Evolutionary conservation across 257 asterid genomes (phyloP).

Genomic region (Solanum chiquidenum): DNA sequence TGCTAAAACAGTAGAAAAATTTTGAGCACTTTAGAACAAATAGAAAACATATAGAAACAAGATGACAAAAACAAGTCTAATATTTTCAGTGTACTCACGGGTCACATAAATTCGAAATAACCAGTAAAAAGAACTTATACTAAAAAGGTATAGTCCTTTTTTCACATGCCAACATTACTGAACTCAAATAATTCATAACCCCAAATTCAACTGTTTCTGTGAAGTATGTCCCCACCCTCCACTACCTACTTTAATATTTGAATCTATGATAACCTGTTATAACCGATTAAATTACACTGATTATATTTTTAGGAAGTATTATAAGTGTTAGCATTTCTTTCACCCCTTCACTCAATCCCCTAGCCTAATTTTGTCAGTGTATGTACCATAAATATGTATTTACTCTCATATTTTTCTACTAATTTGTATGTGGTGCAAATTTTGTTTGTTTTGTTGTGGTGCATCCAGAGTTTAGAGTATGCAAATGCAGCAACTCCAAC

Average conservation of each 20-base stretch:
- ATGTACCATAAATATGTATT: slow-evolving; percentile 7
- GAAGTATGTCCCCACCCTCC: slow-evolving; percentile 7
- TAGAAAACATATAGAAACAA: slow-evolving; percentile 26
- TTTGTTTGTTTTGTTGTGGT: slow-evolving; percentile 11
- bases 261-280: no score
- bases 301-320: neutral
- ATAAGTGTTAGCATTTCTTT: neutral
- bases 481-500: slow-evolving; percentile 28
- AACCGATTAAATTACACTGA: neutral
- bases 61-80: slow-evolving; percentile 38
- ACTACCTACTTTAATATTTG: neutral
- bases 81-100: slow-evolving; percentile 47
- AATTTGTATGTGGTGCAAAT: slow-evolving; percentile 10
- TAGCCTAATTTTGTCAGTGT: neutral
- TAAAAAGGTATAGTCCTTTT: neutral
- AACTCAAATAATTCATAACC: slow-evolving; percentile 17
- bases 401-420: neutral
- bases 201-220: slow-evolving; percentile 9
- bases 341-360: neutral
- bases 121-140: slow-evolving; percentile 21
- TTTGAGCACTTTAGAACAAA: neutral
- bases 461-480: neutral
- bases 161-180: slow-evolving; percentile 34
- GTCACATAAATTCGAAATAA: slow-evolving; percentile 28
- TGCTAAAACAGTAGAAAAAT: slow-evolving; percentile 1